A percentile compares a stretch with the other conserved stretches of the same genome.
These are phyloP conservation scores for Phytophthora tentaculata DNA, from an alignment of 352 stramenopile species.

Conservation along the genomic window DNA sequence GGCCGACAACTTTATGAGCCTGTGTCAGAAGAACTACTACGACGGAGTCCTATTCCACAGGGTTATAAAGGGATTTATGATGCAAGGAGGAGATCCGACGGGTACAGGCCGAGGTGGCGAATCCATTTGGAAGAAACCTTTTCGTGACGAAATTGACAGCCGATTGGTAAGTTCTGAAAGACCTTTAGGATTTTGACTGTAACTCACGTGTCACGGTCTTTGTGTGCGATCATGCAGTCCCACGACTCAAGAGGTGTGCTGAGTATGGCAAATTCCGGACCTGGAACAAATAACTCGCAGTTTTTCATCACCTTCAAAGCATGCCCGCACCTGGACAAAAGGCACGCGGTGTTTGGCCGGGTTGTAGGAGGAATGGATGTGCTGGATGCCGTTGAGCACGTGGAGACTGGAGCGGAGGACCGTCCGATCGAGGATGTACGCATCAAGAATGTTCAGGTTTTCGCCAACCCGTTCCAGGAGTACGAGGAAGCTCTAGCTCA, in stretches of 20 bases:
- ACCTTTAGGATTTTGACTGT: neutral
- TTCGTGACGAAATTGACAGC: constrained; percentile 98
- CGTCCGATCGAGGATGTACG: constrained; percentile 84
- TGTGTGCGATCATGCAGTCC: constrained; percentile 36
- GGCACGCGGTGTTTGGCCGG: constrained; percentile 97
- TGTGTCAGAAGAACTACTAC: constrained; percentile 95
- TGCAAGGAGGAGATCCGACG: constrained; percentile 94
- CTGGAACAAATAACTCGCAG: constrained; percentile 97
- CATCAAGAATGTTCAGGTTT: constrained; percentile 82
- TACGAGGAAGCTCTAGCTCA: constrained; percentile 69
- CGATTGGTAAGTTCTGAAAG: constrained; percentile 68
- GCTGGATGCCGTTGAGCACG: constrained; percentile 79
- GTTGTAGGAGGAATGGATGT: constrained; percentile 93
- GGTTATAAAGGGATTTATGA: constrained; percentile 97
- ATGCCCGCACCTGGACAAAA: constrained; percentile 97
- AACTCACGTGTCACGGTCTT: constrained; percentile 14
- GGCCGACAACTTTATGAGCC: constrained; percentile 96
- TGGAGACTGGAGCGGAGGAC: constrained; percentile 82
- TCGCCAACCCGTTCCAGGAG: constrained; percentile 91
- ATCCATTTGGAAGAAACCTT: constrained; percentile 94
- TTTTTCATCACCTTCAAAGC: constrained; percentile 99
- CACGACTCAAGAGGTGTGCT: constrained; percentile 93
- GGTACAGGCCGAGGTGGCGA: constrained; percentile 94
- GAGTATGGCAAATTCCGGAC: constrained; percentile 97
- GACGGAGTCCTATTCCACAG: constrained; percentile 96